Evolutionary conservation across 75 land plant species (phyloP), one percentile per base, ranked within the genome.

Genomic region (Isoetes taiwanensis): DNA sequence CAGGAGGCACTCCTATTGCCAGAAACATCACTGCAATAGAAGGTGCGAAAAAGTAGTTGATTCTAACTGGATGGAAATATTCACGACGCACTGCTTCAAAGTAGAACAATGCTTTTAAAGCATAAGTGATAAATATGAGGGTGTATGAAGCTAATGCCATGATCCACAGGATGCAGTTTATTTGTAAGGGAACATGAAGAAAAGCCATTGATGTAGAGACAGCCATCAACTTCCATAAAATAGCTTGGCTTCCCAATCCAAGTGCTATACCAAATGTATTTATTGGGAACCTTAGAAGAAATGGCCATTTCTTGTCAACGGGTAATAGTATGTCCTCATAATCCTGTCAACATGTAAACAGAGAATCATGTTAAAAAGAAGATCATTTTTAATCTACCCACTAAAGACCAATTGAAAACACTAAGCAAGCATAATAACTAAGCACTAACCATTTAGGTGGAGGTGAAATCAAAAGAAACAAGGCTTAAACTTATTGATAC

Each of bases 1-100:
- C n/a, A 8, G 16, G 21, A n/a, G 50, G 50, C 8, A 46, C 12
- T 5, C 50, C 50, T 5, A 46, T 46, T 5, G 50, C 16, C 16
- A 46, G 19, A 19, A 46, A 46, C 50, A 46, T 46, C 12, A 6
- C 50, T 5, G 21, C 50, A n/a, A 46, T 46, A 8, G 21, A 46
- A 6, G 50, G 50, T 8, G 50, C 50, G 19, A 46, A 46, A 23
- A 46, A 46, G 50, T 46, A 46, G 19, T 46, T 46, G 50, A 46
- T 16, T 4, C 50, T 6, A 19, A 46, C 50, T 5, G 50, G 50
- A n/a, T 46, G 50, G 50, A 46, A 46, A 46, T 19, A 46, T 23
- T 46, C 50, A 5, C 50, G 50, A 5, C 50, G 50, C n/a, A 46
- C 50, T 46, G 50, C 50, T 23, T 46, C 50, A 19, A 46, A 46